These are phyloP conservation scores for Amphicarpaea edgeworthii DNA, from an alignment of 306 rosid species.

Conservation along the genomic window DNA sequence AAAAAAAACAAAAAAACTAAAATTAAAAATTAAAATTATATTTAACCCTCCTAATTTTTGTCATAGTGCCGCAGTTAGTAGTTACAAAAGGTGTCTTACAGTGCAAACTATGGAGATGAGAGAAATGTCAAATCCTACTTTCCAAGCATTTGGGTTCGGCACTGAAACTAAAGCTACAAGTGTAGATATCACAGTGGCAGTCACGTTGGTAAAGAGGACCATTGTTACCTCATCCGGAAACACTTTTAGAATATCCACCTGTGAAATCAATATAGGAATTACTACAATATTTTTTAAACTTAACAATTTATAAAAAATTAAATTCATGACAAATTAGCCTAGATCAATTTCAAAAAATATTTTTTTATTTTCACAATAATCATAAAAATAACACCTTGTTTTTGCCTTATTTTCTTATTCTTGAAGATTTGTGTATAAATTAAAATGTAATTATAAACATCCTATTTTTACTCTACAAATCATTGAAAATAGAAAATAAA, in stretches of 20 bases:
- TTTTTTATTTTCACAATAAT: too few relatives aligned
- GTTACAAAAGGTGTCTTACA: slow-evolving; percentile 63
- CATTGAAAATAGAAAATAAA: neutral
- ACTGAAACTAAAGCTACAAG: slow-evolving; percentile 59
- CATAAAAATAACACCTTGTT: too few relatives aligned
- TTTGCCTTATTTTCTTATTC: too few relatives aligned
- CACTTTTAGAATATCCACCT: slow-evolving; percentile 80
- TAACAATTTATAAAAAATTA: too few relatives aligned
- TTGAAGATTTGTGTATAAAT: too few relatives aligned
- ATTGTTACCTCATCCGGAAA: slow-evolving; percentile 77
- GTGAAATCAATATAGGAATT: neutral
- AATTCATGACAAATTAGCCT: too few relatives aligned
- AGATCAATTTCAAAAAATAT: too few relatives aligned
- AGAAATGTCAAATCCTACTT: slow-evolving; percentile 57
- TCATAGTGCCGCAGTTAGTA: neutral
- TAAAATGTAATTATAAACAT: too few relatives aligned
- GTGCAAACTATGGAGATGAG: slow-evolving; percentile 75
- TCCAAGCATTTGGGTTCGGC: slow-evolving; percentile 78
- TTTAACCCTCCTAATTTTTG: neutral
- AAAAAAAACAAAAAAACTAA: too few relatives aligned
- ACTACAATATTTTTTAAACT: too few relatives aligned
- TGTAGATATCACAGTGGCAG: slow-evolving; percentile 59
- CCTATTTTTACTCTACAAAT: neutral
- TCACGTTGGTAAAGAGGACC: slow-evolving; percentile 65
- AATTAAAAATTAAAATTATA: too few relatives aligned